Evolutionary conservation across 768 basidiomycete species (phyloP).

Genomic region (Hydnum rufescens): DNA sequence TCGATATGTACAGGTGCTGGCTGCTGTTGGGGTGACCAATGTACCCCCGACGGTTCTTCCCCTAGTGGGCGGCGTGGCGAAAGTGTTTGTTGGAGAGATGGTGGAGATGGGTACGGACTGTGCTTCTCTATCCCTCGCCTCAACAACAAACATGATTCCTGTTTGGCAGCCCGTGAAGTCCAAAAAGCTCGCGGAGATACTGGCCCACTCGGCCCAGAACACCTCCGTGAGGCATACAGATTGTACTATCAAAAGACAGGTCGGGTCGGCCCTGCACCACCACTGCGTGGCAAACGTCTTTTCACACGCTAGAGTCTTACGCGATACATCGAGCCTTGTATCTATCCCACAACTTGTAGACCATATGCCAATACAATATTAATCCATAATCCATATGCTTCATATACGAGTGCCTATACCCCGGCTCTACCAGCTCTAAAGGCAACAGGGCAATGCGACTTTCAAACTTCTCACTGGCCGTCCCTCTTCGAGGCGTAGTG

Average conservation of each 20-base stretch:
- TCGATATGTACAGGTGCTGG: background rate
- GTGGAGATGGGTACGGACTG: conserved; percentile 54
- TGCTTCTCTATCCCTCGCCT: background rate
- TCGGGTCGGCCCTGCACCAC: conserved; percentile 56
- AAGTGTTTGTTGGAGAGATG: conserved; percentile 86
- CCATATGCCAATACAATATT: too few species aligned
- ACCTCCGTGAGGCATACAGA: conserved; percentile 76
- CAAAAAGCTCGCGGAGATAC: conserved; percentile 51
- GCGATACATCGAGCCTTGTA: background rate
- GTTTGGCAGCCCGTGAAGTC: conserved; percentile 28
- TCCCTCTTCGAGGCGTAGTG: conserved; percentile 29
- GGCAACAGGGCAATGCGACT: conserved; percentile 15
- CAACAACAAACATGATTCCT: background rate
- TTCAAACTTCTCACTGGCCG: conserved; percentile 17
- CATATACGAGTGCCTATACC: too few species aligned
- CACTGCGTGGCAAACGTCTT: conserved; percentile 45
- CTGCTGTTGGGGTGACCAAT: background rate
- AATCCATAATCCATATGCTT: too few species aligned
- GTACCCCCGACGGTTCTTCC: conserved; percentile 77
- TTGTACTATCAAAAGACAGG: conserved; percentile 68
- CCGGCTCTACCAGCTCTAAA: too few species aligned
- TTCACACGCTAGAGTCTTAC: conserved; percentile 36
- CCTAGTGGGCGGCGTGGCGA: conserved; percentile 73
- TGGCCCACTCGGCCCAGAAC: conserved; percentile 72
- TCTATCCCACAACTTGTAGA: too few species aligned